A percentile compares a stretch with the other conserved stretches of the same genome.
Conservation (phyloP, 148 eudicot species). For the Hydrangea macrophylla region DNA sequence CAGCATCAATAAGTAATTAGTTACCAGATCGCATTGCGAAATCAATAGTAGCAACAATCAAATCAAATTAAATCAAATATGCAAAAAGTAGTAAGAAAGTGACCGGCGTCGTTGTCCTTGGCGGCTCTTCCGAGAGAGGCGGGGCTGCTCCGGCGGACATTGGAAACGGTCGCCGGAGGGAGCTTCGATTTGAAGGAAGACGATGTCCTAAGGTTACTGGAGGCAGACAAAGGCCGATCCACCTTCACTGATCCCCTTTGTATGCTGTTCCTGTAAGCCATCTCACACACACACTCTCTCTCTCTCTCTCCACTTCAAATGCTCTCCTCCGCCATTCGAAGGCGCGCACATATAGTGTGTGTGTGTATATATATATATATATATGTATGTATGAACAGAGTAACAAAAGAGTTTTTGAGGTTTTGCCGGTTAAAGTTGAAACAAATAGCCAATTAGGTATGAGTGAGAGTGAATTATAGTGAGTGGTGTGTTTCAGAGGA, state of each 20-base stretch:
- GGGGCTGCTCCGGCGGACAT: slow-evolving; percentile 59
- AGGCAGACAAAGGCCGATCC: slow-evolving; percentile 27
- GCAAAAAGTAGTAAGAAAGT: slow-evolving; percentile 4
- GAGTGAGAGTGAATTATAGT: not conserved
- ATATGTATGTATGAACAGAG: not conserved
- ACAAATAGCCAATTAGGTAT: no score
- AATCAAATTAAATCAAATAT: not conserved
- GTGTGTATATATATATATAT: not conserved
- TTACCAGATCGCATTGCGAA: not conserved
- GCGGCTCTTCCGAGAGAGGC: slow-evolving; percentile 36
- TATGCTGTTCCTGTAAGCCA: slow-evolving; percentile 33
- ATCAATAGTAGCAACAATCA: not conserved
- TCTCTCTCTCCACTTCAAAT: slow-evolving; percentile 11
- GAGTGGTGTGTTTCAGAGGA: not conserved
- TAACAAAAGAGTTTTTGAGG: not conserved
- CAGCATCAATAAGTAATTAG: not conserved
- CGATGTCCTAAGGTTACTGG: slow-evolving; percentile 38
- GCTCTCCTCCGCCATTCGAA: not conserved
- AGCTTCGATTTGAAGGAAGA: slow-evolving; percentile 65
- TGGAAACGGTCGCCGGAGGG: slow-evolving; percentile 20
- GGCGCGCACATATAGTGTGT: no score
- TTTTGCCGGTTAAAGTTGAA: slow-evolving; percentile 3
- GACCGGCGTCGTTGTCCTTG: slow-evolving; percentile 23
- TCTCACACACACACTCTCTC: slow-evolving; percentile 15
- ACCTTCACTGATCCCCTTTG: slow-evolving; percentile 22